Base-by-base conservation (phyloP, 345 rosid genomes). In the Syzygium aromaticum region DNA sequence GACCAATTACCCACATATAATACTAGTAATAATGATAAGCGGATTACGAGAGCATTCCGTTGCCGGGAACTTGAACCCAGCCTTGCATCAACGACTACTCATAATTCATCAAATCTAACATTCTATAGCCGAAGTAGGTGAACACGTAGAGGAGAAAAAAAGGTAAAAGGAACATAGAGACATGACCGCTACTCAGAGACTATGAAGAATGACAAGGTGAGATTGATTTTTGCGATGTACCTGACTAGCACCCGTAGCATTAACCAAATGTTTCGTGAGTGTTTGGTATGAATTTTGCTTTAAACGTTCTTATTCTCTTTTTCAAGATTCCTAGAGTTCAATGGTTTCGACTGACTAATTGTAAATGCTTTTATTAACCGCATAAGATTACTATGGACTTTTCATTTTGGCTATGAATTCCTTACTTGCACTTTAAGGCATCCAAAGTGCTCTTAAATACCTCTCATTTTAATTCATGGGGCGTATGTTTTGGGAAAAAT, bases 41-140 rank as follows among this genome's bases (percentile, higher is more conserved):
- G 11, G 52, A 51, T 51, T 51, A 51, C 52, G 10, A 51, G 52
- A 52, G 11, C 52, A 51, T 87, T 89, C 89, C 88, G 86, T 91
- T 91, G 90, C 89, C 90, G 91, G 90, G 90, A 91, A 91, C 90
- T 91, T 84, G 87, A 90, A 90, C 89, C 90, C 89, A 87, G 90
- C 52, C 52, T 67, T 1, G 46, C 78, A 67, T 19, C 78, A 33
- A 67, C 17, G 46, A 38, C 46, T 33, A 67, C 46, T 67, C 46
- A 17, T 9, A 67, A 67, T 19, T 73, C 14, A 43, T 2, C 25
- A 73, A 33, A 73, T 19, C 49, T 73, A 73, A 40, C 80, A 73
- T 73, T 73, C 46, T 4, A 12, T 22, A 5, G 49, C 14, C 1
- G 5, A 19, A 73, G 5, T 19, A 8, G 43, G 46, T 38, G 49